Conservation (phyloP, 345 rosid species). For the Angophora floribunda region DNA sequence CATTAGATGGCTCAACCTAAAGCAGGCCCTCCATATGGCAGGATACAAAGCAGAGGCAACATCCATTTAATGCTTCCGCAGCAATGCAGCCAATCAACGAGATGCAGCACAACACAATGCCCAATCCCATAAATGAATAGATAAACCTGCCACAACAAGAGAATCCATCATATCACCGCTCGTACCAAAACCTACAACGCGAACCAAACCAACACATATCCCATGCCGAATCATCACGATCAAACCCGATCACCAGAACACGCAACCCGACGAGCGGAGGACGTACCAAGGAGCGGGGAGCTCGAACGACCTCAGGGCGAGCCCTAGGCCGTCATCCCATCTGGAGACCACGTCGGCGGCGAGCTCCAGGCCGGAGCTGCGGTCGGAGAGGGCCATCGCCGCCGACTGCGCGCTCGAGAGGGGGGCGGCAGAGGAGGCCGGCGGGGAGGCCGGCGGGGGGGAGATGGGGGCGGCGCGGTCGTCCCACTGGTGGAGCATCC, state of each 20-base stretch:
- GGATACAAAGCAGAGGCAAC: slow-evolving; percentile 99
- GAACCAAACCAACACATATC: not conserved
- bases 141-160: slow-evolving; percentile 65
- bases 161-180: not conserved
- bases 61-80: slow-evolving; percentile 76
- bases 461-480: slow-evolving; percentile 23
- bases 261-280: not conserved
- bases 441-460: slow-evolving; percentile 43
- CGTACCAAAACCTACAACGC: not conserved
- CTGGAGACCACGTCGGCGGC: slow-evolving; percentile 27
- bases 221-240: not conserved
- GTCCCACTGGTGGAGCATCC: slow-evolving; percentile 87
- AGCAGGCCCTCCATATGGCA: not conserved
- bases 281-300: slow-evolving; percentile 89
- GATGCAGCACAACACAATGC: slow-evolving; percentile 57
- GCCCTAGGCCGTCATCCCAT: slow-evolving; percentile 20
- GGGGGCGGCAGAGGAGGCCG: slow-evolving; percentile 11
- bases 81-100: slow-evolving; percentile 83
- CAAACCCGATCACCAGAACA: not conserved
- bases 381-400: not conserved
- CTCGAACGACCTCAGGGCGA: slow-evolving; percentile 37
- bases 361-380: slow-evolving; percentile 5
- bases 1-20: not conserved
- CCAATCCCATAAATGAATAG: slow-evolving; percentile 86
- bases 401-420: not conserved